A percentile compares a stretch with the other conserved stretches of the same genome.
These are phyloP conservation scores for Sordariomycetes sp. DNA, from an alignment of 2,329 filamentous ascomycete species.

Conservation along the genomic window DNA sequence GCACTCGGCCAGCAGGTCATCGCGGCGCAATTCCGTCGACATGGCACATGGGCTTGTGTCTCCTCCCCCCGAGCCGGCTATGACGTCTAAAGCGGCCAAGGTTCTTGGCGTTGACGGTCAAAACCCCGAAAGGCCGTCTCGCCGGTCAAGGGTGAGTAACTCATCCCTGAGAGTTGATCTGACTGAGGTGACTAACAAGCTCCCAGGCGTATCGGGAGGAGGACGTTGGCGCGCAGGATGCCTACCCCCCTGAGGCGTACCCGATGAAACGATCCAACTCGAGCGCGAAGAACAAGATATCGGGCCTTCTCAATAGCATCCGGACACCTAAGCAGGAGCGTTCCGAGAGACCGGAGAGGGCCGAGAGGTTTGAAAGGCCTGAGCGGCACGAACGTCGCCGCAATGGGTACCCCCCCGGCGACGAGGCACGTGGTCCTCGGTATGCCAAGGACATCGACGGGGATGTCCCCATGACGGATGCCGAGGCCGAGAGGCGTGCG, in stretches of 20 bases:
- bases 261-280: constrained; percentile 22
- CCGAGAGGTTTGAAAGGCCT: neutral
- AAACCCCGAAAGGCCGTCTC: constrained; percentile 23
- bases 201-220: constrained; percentile 20
- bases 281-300: constrained; percentile 41
- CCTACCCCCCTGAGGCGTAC: constrained; percentile 18
- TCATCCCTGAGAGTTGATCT: neutral
- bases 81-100: constrained; percentile 69
- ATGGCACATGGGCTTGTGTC: constrained; percentile 51
- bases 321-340: constrained; percentile 32
- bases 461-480: constrained; percentile 36
- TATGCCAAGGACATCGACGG: constrained; percentile 36
- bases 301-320: constrained; percentile 52
- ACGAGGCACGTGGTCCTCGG: constrained; percentile 29
- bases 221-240: constrained; percentile 26
- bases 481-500: constrained; percentile 50
- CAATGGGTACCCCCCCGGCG: constrained; percentile 39
- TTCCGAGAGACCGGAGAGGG: constrained; percentile 10
- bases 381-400: constrained; percentile 30
- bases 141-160: constrained; percentile 15
- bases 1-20: constrained; percentile 42
- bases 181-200: neutral
- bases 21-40: constrained; percentile 60
- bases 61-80: constrained; percentile 59
- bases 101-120: constrained; percentile 47